Evolutionary conservation across 1,284 basidiomycete species (phyloP), one percentile per base, ranked within the genome.

Genomic region (Lentinula novae-zelandiae): DNA sequence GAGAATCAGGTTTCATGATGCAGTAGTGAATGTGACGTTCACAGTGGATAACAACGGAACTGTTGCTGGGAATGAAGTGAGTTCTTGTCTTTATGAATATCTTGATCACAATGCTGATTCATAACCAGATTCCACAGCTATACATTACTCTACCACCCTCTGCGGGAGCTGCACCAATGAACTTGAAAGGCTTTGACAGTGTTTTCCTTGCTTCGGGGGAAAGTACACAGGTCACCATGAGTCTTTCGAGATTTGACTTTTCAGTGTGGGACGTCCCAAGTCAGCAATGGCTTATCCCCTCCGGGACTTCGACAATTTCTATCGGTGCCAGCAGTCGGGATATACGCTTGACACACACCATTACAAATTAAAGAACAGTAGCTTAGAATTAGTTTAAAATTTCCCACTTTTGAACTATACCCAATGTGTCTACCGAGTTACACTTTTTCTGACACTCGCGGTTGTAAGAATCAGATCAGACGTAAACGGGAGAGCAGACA

Each of bases 181-280:
- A 73, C n/a, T 67, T 84, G 60, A 79, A 79, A 66, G 82, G 81
- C 3, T 84, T 84, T 62, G 79, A 82, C 65, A 78, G 75, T 60
- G 65, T 81, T 27, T 78, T 72, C 67, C 65, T 84, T 39, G 63
- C 65, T 0, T 73, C 78, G 0, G 78, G 78, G 4, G 67, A 78
- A 60, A 76, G 72, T 39, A 72, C 71, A 61, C 70, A 67, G 0
- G 78, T 82, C 8, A 75, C 77, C 1, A 65, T 82, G 55, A 49
- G 65, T 40, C 67, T 75, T 9, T 70, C 71, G 10, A 63, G 70
- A 13, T 70, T 71, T 53, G 73, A 73, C 53, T 60, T 69, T 7
- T 60, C 71, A 15, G 66, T 76, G 53, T 83, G 81, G 81, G 70
- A 78, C 63, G 75, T 77, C 13, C 69, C 70, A 15, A 68, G 66